A percentile compares a stretch with the other conserved stretches of the same genome.
Conservation (phyloP, 306 rosid species). For the Vigna unguiculata region DNA sequence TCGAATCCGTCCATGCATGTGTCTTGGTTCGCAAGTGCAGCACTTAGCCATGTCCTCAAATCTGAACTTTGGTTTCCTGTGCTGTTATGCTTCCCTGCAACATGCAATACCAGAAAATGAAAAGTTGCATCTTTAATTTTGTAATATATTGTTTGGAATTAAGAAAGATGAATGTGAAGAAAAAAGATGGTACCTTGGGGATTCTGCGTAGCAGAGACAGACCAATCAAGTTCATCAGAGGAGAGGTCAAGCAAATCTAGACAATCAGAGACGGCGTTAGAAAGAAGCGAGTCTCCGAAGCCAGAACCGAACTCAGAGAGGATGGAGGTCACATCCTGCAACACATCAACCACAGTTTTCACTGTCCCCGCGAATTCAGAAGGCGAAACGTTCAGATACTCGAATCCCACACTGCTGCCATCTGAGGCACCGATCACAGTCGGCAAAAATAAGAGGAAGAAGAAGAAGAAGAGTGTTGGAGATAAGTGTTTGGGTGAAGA, state of each 20-base stretch:
- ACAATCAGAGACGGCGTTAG: conserved; percentile 82
- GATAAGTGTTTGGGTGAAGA: conserved; percentile 15
- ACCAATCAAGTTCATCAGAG: conserved; percentile 63
- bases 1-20: conserved; percentile 92
- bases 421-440: conserved; percentile 2
- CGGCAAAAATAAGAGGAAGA: conserved; percentile 15
- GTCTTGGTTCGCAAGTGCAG: conserved; percentile 72
- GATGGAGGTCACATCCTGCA: conserved; percentile 57
- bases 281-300: conserved; percentile 66
- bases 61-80: conserved; percentile 82
- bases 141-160: neutral
- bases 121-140: neutral
- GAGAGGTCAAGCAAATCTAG: conserved; percentile 78
- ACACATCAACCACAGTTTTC: conserved; percentile 43
- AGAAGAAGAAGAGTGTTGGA: conserved; percentile 21
- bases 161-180: neutral
- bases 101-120: neutral
- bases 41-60: conserved; percentile 90
- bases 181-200: conserved; percentile 57
- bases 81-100: conserved; percentile 69
- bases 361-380: conserved; percentile 64
- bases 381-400: conserved; percentile 57
- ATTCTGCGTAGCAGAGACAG: conserved; percentile 67
- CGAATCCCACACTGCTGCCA: neutral
- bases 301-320: conserved; percentile 56